Conservation (phyloP, 139 green algal genomes). For the Nannochloris sp. region DNA sequence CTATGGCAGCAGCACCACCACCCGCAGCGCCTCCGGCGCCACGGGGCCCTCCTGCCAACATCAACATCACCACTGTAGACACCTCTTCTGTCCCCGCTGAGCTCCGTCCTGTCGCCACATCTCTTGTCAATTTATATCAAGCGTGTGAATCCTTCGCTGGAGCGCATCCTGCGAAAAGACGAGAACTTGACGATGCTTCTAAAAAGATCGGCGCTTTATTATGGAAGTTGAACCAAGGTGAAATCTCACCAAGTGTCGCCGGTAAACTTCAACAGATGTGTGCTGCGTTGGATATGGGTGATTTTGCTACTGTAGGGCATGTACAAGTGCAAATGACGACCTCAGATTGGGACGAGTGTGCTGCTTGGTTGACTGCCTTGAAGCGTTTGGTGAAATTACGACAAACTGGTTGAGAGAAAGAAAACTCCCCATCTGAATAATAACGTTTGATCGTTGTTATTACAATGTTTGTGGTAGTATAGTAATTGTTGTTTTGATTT, state of each 20-base stretch:
- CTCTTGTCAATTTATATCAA: conserved; percentile 65
- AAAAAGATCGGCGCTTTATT: conserved; percentile 83
- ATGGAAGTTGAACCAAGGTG: conserved; percentile 76
- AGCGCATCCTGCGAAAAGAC: conserved; percentile 53
- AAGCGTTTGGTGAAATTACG: conserved; percentile 89
- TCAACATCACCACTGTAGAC: conserved; percentile 59
- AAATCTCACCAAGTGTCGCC: conserved; percentile 60
- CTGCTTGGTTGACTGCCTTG: conserved; percentile 82
- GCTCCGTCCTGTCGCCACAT: conserved; percentile 49
- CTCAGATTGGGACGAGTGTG: conserved; percentile 91
- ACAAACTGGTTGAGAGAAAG: conserved; percentile 11
- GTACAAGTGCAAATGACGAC: conserved; percentile 86
- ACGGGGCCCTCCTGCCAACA: conserved; percentile 63
- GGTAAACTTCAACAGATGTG: conserved; percentile 74
- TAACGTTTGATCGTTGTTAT: too few relatives aligned
- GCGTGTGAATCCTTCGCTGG: conserved; percentile 15
- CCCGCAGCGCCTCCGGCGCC: conserved; percentile 33
- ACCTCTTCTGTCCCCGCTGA: conserved; percentile 47
- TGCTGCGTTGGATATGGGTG: conserved; percentile 64
- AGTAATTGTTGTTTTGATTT: not conserved
- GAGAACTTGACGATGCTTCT: conserved; percentile 93
- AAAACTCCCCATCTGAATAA: too few relatives aligned
- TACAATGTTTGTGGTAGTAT: too few relatives aligned
- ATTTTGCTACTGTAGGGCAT: conserved; percentile 67
- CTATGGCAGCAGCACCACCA: conserved; percentile 1